Evolutionary conservation across 2,329 filamentous ascomycete genomes (phyloP), one percentile per base, ranked within the genome.

Genomic region (Fusarium musae): DNA sequence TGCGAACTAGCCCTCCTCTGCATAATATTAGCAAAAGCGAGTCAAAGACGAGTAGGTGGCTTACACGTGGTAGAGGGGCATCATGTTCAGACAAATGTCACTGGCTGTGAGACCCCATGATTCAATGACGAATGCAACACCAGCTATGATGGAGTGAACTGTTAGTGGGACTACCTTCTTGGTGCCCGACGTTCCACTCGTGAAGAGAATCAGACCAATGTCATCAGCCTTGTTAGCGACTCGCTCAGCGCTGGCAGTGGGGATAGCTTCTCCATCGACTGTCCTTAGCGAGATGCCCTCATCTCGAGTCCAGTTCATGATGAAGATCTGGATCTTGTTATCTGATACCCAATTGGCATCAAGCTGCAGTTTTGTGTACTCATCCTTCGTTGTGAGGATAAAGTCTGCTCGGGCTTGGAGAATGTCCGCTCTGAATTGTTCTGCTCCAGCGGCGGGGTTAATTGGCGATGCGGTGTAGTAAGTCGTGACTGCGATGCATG

Each of bases 61-160:
- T 40, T 66, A 67, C 64, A 67, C 64, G 2, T 67, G 64, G 17
- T 67, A 67, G 0, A 67, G 42, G 1, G 64, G 64, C 64, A 67
- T 67, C 64, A 67, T 67, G n/a, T 67, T 67, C 6, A 67, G 2
- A 21, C 64, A 67, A 4, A 67, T 52, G 9, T 67, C 64, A 0
- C 36, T 13, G 0, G 39, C 43, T 2, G 32, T 60, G 23, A 67
- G 64, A 13, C 62, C 62, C 64, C 64, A 67, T 32, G 64, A 67
- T 2, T 67, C 64, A 3, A 67, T 61, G 11, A 67, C 64, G 8
- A 65, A 65, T 3, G 65, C 64, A 2, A 67, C 62, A 1, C 62
- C 64, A 3, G 62, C 42, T 4, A 67, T 32, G 5, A 67, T 60
- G 2, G 64, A 67, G 2, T 67, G 52, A 0, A 56, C 56, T 4